Conservation (phyloP, 805 yeast species). For the Saturnispora kantuleensis region DNA sequence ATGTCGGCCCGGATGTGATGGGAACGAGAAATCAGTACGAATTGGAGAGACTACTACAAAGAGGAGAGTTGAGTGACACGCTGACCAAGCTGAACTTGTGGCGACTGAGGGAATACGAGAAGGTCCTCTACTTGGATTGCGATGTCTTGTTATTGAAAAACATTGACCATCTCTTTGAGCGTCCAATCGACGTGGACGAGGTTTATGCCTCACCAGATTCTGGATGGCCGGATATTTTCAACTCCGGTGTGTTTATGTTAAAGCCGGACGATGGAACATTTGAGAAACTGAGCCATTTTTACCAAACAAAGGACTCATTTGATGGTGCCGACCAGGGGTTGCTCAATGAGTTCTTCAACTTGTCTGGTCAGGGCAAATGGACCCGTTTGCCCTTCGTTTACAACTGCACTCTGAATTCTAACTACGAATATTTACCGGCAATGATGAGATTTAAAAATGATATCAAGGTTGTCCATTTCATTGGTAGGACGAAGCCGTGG, state of each 20-base stretch:
- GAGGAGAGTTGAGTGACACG: conserved; percentile 28
- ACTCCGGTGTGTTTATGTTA: conserved; percentile 63
- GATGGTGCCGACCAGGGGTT: conserved; percentile 95
- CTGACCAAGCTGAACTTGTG: conserved; percentile 50
- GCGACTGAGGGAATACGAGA: conserved; percentile 33
- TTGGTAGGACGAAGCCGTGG: conserved; percentile 50
- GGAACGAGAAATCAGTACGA: conserved; percentile 14
- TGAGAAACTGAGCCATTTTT: conserved; percentile 29
- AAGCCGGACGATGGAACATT: conserved; percentile 41
- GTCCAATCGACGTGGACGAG: conserved; percentile 14
- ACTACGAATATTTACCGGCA: conserved; percentile 29
- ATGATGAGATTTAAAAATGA: conserved; percentile 20
- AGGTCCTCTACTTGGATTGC: conserved; percentile 51
- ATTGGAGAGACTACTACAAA: conserved; percentile 17
- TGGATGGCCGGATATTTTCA: conserved; percentile 91
- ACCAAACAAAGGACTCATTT: conserved; percentile 31
- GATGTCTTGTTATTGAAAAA: conserved; percentile 39
- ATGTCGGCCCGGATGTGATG: conserved; percentile 19
- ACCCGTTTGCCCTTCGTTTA: conserved; percentile 64
- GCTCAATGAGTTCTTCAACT: conserved; percentile 60
- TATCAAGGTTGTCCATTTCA: conserved; percentile 54
- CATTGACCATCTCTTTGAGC: conserved; percentile 23
- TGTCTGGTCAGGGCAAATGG: conserved; percentile 39
- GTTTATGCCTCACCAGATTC: conserved; percentile 62
- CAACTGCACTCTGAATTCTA: conserved; percentile 57